Percentiles rank a stretch among this genome's conserved stretches.
These are phyloP conservation scores for Penicillium cataractarum DNA, from an alignment of 495 filamentous ascomycete species.

Conservation along the genomic window DNA sequence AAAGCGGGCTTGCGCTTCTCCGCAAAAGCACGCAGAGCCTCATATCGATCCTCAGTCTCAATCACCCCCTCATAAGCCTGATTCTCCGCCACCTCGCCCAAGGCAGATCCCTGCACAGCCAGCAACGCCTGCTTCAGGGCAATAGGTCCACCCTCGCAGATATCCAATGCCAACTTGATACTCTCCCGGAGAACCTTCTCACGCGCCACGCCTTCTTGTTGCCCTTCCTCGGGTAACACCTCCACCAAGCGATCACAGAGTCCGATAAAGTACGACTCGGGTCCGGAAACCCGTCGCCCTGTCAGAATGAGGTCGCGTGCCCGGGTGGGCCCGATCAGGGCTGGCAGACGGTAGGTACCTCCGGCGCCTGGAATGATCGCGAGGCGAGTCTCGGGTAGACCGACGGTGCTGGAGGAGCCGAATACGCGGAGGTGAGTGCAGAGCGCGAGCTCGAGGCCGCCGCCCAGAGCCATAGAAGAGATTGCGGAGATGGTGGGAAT, in stretches of 20 bases:
- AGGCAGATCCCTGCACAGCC: conserved; percentile 66
- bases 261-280: conserved; percentile 83
- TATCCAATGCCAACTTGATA: conserved; percentile 75
- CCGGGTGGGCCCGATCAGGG: conserved; percentile 70
- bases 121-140: conserved; percentile 71
- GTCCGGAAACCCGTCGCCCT: conserved; percentile 73
- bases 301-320: conserved; percentile 87
- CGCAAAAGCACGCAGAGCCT: conserved; percentile 83
- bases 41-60: conserved; percentile 79
- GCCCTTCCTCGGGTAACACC: conserved; percentile 61
- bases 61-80: conserved; percentile 78
- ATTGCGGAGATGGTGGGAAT: conserved; percentile 90
- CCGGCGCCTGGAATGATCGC: conserved; percentile 95
- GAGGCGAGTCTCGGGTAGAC: conserved; percentile 85
- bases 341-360: conserved; percentile 83
- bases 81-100: conserved; percentile 70
- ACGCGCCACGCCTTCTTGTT: conserved; percentile 56
- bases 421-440: conserved; percentile 86
- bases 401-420: conserved; percentile 70
- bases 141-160: conserved; percentile 85
- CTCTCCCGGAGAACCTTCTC: conserved; percentile 70
- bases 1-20: conserved; percentile 92
- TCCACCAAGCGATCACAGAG: conserved; percentile 83
- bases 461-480: conserved; percentile 80
- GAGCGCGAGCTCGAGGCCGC: conserved; percentile 88